Conservation (phyloP, 2,329 filamentous ascomycete genomes). For the Trichoderma oligosporum region DNA sequence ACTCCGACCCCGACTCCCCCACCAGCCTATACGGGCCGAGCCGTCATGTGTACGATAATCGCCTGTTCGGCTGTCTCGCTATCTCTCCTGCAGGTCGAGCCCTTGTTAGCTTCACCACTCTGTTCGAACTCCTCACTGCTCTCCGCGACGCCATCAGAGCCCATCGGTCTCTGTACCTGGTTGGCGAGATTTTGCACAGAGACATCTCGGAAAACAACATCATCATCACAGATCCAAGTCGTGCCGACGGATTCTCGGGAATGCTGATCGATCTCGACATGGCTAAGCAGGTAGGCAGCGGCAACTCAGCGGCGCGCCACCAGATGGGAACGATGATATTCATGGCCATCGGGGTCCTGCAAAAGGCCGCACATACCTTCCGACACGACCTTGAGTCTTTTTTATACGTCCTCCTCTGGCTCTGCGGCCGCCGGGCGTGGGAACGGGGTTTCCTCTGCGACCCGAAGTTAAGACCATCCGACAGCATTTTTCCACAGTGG, state of each 20-base stretch:
- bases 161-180: slow-evolving; percentile 34
- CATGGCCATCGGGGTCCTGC: slow-evolving; percentile 44
- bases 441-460: no score
- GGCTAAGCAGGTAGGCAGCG: neutral
- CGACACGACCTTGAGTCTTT: slow-evolving; percentile 49
- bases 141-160: slow-evolving; percentile 37
- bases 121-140: no score
- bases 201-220: neutral
- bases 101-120: no score
- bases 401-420: slow-evolving; percentile 47
- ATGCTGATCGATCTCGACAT: neutral
- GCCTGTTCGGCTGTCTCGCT: no score
- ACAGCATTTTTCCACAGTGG: no score
- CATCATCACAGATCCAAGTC: neutral
- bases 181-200: slow-evolving; percentile 29
- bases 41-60: no score
- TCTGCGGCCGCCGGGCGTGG: slow-evolving; percentile 43
- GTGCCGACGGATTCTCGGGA: neutral
- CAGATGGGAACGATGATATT: slow-evolving; percentile 45
- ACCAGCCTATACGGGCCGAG: no score
- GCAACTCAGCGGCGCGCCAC: slow-evolving; percentile 37
- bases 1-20: no score
- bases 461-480: no score
- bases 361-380: slow-evolving; percentile 41
- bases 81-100: no score